Evolutionary conservation across 441 rosid species (phyloP).

Genomic region (Gossypium aridum): DNA sequence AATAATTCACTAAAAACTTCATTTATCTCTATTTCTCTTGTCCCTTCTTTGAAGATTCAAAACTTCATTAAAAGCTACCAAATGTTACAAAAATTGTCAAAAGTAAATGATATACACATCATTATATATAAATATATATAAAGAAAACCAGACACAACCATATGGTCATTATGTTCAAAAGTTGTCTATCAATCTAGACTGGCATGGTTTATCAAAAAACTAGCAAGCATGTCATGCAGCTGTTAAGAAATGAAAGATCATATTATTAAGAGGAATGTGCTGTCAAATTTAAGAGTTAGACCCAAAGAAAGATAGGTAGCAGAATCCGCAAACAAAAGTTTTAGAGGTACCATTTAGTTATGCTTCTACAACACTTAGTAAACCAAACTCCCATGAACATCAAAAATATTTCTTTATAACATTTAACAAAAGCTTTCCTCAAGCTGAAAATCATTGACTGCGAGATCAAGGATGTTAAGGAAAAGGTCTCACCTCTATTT

Average conservation of each 20-base stretch:
- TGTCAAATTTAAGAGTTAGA: not conserved
- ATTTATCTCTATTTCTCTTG: not conserved
- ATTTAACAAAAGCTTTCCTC: not conserved
- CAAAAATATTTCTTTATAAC: constrained; percentile 5
- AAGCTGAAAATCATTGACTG: not conserved
- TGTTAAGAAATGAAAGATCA: not conserved
- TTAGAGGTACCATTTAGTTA: not conserved
- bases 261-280: not conserved
- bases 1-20: not conserved
- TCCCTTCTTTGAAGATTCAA: not conserved
- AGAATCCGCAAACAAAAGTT: not conserved
- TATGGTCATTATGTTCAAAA: not conserved
- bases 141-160: not conserved
- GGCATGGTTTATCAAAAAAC: not conserved
- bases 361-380: not conserved
- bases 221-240: not conserved
- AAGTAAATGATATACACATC: not conserved
- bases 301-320: not conserved
- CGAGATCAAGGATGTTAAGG: not conserved
- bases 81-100: not conserved
- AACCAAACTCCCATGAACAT: not conserved
- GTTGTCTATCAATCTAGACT: not conserved
- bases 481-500: constrained; percentile 66
- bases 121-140: not conserved
- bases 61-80: not conserved